phyloP scores from a whole-genome alignment of 345 rosid species.

The Murraya paniculata region DNA sequence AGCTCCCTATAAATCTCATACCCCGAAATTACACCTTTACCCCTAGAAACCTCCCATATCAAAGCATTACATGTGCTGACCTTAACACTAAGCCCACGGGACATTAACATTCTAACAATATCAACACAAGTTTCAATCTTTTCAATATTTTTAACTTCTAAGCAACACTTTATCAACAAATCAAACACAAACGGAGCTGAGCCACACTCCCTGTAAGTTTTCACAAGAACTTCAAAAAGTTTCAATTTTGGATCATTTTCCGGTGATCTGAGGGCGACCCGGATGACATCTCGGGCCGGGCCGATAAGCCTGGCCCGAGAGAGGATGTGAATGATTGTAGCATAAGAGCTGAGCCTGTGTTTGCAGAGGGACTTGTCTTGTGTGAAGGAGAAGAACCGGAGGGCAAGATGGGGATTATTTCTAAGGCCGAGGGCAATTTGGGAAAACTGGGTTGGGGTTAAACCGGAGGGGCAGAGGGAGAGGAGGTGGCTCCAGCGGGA shows the following conservation, averaged over 20 bases:
- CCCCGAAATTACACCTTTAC: conserved; percentile 42
- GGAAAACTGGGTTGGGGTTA: conserved; percentile 63
- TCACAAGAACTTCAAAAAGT: conserved; percentile 43
- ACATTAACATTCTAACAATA: conserved; percentile 55
- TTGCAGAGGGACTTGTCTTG: conserved; percentile 55
- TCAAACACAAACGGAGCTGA: conserved; percentile 90
- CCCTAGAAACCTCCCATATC: conserved; percentile 43
- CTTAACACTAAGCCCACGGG: conserved; percentile 53
- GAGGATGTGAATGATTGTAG: conserved; percentile 67
- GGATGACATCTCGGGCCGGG: conserved; percentile 46
- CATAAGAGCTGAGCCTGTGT: conserved; percentile 51
- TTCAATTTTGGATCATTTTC: conserved; percentile 15
- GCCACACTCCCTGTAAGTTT: conserved; percentile 70
- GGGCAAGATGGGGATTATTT: conserved; percentile 64
- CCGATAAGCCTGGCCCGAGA: conserved; percentile 65
- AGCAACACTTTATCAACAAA: conserved; percentile 60
- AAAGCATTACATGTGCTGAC: conserved; percentile 60
- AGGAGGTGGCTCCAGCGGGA: conserved; percentile 76
- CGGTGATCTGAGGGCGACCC: conserved; percentile 43
- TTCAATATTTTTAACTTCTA: conserved; percentile 59
- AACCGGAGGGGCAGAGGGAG: conserved; percentile 50
- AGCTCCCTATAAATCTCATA: conserved; percentile 58
- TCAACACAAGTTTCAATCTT: conserved; percentile 53
- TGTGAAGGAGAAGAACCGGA: conserved; percentile 73
- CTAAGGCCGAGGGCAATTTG: conserved; percentile 48